Conservation (phyloP, 805 yeast species). For the Zygoascus bituminiphila region DNA sequence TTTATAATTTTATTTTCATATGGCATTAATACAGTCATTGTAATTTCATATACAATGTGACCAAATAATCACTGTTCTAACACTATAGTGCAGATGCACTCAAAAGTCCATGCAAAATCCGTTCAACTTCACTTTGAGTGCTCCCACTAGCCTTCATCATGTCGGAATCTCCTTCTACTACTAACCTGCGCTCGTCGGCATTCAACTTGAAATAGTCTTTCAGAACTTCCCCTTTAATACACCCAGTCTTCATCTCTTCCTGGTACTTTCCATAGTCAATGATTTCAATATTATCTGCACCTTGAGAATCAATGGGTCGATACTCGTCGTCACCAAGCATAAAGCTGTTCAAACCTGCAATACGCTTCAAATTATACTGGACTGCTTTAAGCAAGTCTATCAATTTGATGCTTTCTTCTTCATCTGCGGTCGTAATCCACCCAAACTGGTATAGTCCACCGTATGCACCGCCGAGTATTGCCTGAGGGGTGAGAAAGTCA, state of each 20-base stretch:
- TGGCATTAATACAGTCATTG: too few relatives aligned
- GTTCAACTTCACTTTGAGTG: not conserved
- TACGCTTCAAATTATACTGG: not conserved
- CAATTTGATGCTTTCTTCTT: not conserved
- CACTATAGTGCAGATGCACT: not conserved
- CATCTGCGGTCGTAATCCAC: not conserved
- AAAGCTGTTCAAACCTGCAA: not conserved
- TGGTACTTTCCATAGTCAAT: not conserved
- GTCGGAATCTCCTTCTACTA: not conserved
- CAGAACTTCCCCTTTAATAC: not conserved
- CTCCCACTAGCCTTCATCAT: not conserved
- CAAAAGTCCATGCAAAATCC: not conserved
- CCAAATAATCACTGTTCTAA: too few relatives aligned
- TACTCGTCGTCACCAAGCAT: not conserved
- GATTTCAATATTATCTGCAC: too few relatives aligned
- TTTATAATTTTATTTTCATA: too few relatives aligned
- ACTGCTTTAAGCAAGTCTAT: not conserved
- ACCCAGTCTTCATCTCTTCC: not conserved
- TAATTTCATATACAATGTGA: too few relatives aligned
- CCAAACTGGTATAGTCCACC: constrained; percentile 3
- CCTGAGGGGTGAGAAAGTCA: not conserved
- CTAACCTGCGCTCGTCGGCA: not conserved
- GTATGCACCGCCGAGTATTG: not conserved
- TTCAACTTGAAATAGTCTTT: not conserved
- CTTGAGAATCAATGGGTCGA: too few relatives aligned